These are phyloP conservation scores for Umbellularia californica DNA, from an alignment of 164 flowering plant species.

Conservation along the genomic window DNA sequence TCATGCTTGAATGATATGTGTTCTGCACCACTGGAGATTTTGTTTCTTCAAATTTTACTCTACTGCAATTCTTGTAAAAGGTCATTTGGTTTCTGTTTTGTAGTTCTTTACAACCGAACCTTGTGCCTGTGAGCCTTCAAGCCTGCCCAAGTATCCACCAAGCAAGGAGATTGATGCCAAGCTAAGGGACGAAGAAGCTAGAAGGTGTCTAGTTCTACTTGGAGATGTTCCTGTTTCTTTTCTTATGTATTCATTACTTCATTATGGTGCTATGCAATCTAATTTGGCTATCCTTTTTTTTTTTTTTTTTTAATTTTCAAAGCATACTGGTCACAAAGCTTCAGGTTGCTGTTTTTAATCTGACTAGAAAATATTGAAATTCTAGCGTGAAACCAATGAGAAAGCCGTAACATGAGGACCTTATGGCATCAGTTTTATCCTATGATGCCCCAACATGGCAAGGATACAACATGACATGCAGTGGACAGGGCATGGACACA, in stretches of 20 bases:
- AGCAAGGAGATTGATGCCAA: constrained; percentile 98
- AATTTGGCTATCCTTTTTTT: not conserved
- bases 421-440: too few species aligned
- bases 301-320: too few species aligned
- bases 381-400: too few species aligned
- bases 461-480: too few species aligned
- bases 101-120: constrained; percentile 86
- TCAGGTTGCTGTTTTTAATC: not conserved
- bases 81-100: constrained; percentile 14
- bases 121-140: constrained; percentile 89
- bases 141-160: constrained; percentile 92
- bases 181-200: constrained; percentile 84
- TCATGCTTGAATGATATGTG: not conserved
- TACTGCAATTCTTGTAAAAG: not conserved
- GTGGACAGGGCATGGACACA: too few species aligned
- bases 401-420: too few species aligned
- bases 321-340: not conserved
- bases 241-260: not conserved
- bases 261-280: not conserved
- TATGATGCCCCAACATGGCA: too few species aligned
- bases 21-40: not conserved
- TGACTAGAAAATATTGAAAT: not conserved
- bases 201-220: constrained; percentile 45
- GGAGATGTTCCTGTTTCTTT: not conserved
- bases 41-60: not conserved